Percentiles rank a stretch among this genome's conserved stretches.
phyloP scores from a whole-genome alignment of 2,329 filamentous ascomycete species.

The Scedosporium apiospermum region DNA sequence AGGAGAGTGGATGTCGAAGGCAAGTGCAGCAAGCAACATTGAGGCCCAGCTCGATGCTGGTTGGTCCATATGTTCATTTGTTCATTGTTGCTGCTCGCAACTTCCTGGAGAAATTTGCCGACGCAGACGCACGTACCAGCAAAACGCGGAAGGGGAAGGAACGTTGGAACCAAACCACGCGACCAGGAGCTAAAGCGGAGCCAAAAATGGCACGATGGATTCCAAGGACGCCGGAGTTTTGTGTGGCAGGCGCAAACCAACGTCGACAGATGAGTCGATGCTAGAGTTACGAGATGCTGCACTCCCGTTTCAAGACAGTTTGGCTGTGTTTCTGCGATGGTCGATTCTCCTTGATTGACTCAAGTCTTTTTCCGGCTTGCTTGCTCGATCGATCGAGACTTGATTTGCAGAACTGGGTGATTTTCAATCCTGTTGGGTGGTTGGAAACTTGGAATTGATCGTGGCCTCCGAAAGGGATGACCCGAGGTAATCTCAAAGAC shows the following conservation, averaged over 20 bases:
- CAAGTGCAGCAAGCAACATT: not conserved
- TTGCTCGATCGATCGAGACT: too few relatives aligned
- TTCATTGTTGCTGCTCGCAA: too few relatives aligned
- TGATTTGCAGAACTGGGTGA: too few relatives aligned
- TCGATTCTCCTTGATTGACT: too few relatives aligned
- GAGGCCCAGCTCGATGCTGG: not conserved
- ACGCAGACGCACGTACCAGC: not conserved
- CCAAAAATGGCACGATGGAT: not conserved
- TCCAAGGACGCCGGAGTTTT: not conserved
- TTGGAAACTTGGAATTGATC: too few relatives aligned
- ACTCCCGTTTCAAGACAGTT: not conserved
- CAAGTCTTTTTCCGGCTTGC: too few relatives aligned
- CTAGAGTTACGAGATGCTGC: not conserved
- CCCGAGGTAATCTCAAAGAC: too few relatives aligned
- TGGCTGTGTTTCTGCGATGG: not conserved
- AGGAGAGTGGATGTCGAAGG: too few relatives aligned
- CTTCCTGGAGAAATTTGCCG: not conserved
- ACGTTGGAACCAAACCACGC: not conserved
- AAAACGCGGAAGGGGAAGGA: not conserved
- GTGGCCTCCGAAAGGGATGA: too few relatives aligned
- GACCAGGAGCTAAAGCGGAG: not conserved
- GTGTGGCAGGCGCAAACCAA: not conserved
- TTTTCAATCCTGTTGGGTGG: too few relatives aligned
- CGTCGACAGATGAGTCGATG: not conserved
- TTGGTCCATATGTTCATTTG: too few relatives aligned